phyloP scores from a whole-genome alignment of 2,329 filamentous ascomycete species.

The Nothophoma quercina region DNA sequence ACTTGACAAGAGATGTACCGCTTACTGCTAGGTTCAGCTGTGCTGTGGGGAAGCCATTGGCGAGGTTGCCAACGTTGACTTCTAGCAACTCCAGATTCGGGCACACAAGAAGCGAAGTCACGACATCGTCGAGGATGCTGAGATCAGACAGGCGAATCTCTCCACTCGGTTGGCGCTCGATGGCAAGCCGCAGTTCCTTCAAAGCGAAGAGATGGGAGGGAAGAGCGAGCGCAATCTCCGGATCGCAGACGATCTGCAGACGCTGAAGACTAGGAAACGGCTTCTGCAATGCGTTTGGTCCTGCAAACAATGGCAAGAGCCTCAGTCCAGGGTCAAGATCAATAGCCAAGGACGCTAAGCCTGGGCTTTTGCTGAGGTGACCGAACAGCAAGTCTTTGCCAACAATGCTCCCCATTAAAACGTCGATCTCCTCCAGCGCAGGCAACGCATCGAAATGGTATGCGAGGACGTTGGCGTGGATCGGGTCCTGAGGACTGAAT shows the following conservation, averaged over 20 bases:
- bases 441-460: constrained; percentile 30
- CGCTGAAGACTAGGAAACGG: constrained; percentile 34
- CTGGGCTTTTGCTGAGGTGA: constrained; percentile 33
- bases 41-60: constrained; percentile 34
- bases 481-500: constrained; percentile 26
- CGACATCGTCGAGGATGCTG: constrained; percentile 30
- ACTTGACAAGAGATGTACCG: constrained; percentile 29
- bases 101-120: constrained; percentile 28
- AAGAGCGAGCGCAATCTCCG: constrained; percentile 41
- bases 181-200: constrained; percentile 38
- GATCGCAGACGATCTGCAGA: constrained; percentile 42
- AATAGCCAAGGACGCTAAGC: constrained; percentile 39
- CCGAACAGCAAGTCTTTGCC: constrained; percentile 38
- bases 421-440: constrained; percentile 31
- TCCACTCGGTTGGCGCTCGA: constrained; percentile 36
- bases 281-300: constrained; percentile 20
- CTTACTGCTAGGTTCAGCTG: constrained; percentile 28
- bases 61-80: constrained; percentile 35
- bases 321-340: constrained; percentile 41
- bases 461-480: constrained; percentile 32
- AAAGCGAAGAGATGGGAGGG: constrained; percentile 30
- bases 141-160: constrained; percentile 25
- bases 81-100: constrained; percentile 31
- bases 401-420: constrained; percentile 33
- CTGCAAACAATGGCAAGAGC: constrained; percentile 32